phyloP scores from a whole-genome alignment of 129 eudicot genomes.

The Flaveria linearis region DNA sequence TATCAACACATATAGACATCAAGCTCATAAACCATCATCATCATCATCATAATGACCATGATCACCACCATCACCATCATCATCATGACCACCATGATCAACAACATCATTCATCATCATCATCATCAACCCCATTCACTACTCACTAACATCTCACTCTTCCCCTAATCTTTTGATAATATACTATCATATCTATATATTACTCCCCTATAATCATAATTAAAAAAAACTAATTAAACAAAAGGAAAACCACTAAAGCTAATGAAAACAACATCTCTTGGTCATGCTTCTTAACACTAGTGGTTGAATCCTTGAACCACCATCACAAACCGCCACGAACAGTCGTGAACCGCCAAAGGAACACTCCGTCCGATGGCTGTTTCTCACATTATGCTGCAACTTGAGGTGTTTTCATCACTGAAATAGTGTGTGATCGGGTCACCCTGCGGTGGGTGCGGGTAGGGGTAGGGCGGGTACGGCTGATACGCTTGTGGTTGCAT shows the following conservation, averaged over 20 bases:
- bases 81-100: slow-evolving; percentile 23
- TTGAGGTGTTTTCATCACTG: slow-evolving; percentile 90
- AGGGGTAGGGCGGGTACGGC: slow-evolving; percentile 46
- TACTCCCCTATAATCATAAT: slow-evolving; percentile 47
- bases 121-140: slow-evolving; percentile 27
- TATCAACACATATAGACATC: slow-evolving; percentile 46
- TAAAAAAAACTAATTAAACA: slow-evolving; percentile 1
- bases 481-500: slow-evolving; percentile 65
- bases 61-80: slow-evolving; percentile 15
- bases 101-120: neutral
- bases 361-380: neutral
- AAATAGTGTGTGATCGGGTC: slow-evolving; percentile 62
- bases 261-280: slow-evolving; percentile 34
- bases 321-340: slow-evolving; percentile 16
- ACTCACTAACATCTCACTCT: slow-evolving; percentile 40
- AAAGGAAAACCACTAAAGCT: slow-evolving; percentile 36
- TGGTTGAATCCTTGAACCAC: slow-evolving; percentile 29
- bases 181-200: slow-evolving; percentile 42
- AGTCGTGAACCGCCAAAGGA: slow-evolving; percentile 13
- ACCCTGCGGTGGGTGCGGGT: slow-evolving; percentile 54
- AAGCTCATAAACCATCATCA: slow-evolving; percentile 35
- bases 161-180: slow-evolving; percentile 36
- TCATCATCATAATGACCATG: neutral
- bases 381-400: slow-evolving; percentile 79
- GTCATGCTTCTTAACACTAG: slow-evolving; percentile 44